These are phyloP conservation scores for Lodderomyces metapsilosis DNA, from an alignment of 1,139 yeast species.

Conservation along the genomic window DNA sequence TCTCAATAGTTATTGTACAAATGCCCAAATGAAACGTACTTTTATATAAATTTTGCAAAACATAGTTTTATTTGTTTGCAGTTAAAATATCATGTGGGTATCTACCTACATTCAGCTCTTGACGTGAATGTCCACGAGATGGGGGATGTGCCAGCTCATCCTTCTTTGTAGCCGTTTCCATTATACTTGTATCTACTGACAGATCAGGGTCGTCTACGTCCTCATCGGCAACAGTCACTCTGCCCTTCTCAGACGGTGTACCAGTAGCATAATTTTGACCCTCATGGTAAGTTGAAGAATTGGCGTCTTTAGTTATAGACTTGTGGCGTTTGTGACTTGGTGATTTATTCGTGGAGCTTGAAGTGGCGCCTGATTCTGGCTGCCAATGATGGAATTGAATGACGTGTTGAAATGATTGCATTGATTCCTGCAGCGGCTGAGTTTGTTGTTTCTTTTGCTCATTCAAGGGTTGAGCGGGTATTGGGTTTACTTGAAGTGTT, in stretches of 20 bases:
- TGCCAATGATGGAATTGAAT: constrained; percentile 56
- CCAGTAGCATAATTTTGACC: background rate
- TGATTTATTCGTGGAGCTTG: constrained; percentile 5
- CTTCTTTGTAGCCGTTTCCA: constrained; percentile 8
- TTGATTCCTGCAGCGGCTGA: constrained; percentile 48
- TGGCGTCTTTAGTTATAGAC: constrained; percentile 17
- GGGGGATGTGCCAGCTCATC: constrained; percentile 16
- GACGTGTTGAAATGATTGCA: constrained; percentile 52
- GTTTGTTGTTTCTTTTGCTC: constrained; percentile 32
- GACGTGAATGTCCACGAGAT: constrained; percentile 12
- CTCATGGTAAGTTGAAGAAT: background rate
- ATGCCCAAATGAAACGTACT: no score
- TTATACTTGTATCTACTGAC: constrained; percentile 17
- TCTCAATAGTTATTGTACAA: no score
- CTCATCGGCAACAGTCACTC: background rate
- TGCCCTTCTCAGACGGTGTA: background rate
- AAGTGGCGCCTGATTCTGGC: constrained; percentile 27
- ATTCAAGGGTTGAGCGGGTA: constrained; percentile 46
- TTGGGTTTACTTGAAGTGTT: constrained; percentile 45
- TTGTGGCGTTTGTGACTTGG: constrained; percentile 23
- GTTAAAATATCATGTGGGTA: constrained; percentile 22
- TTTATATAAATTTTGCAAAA: no score
- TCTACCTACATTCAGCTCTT: constrained; percentile 18
- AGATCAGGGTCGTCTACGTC: constrained; percentile 16
- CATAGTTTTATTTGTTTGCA: constrained; percentile 2